These are phyloP conservation scores for Sugiyamaella pinicola DNA, from an alignment of 1,139 yeast genomes.

Conservation along the genomic window DNA sequence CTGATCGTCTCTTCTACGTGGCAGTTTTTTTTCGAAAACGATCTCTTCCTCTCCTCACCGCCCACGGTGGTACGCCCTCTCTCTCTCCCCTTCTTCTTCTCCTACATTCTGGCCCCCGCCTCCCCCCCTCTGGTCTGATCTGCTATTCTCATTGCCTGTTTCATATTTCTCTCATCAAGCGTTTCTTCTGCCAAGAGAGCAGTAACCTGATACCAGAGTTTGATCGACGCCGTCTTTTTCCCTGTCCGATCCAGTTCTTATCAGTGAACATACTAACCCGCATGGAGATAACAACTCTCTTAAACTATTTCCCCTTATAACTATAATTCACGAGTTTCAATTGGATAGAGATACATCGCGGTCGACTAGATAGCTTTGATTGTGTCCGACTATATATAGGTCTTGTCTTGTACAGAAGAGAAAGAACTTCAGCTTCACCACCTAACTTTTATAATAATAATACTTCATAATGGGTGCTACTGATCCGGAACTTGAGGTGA, in stretches of 20 bases:
- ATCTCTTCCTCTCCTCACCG: not conserved
- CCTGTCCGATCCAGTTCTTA: not conserved
- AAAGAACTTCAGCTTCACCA: not conserved
- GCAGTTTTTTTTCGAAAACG: not conserved
- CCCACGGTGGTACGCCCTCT: not conserved
- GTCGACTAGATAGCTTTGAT: not conserved
- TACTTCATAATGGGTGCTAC: conserved; percentile 13
- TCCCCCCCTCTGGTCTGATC: not conserved
- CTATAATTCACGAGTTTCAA: not conserved
- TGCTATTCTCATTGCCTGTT: not conserved
- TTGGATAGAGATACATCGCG: conserved; percentile 14
- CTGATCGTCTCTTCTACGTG: too few relatives aligned
- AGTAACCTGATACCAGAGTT: not conserved
- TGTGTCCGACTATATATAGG: conserved; percentile 7
- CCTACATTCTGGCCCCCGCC: too few relatives aligned
- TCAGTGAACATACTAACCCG: conserved; percentile 2
- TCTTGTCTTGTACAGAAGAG: too few relatives aligned
- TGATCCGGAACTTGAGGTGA: conserved; percentile 7
- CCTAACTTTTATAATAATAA: too few relatives aligned
- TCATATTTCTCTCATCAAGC: not conserved
- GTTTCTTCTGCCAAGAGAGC: not conserved
- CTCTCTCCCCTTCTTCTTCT: not conserved
- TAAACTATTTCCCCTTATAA: not conserved
- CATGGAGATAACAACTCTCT: not conserved
- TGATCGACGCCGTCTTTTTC: not conserved